These are phyloP conservation scores for Blepharisma undulans DNA, from an alignment of 169 alveolate genomes.

Conservation along the genomic window DNA sequence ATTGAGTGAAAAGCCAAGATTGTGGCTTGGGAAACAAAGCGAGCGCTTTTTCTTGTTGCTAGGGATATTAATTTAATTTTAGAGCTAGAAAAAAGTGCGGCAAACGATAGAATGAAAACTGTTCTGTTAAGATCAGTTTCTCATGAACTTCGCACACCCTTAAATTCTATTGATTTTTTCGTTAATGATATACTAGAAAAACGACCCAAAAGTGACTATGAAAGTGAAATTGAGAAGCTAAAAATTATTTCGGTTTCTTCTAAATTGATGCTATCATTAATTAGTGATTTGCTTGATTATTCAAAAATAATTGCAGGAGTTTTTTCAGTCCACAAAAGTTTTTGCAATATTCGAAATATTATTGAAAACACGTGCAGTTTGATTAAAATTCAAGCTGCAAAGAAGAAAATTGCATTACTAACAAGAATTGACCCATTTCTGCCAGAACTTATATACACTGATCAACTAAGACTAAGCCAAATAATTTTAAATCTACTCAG, in stretches of 20 bases:
- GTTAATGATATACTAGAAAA: neutral
- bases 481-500: constrained; percentile 1
- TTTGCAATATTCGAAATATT: neutral
- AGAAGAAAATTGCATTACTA: neutral
- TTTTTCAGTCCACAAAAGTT: neutral
- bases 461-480: neutral
- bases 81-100: neutral
- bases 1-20: constrained; percentile 3
- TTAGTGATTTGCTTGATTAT: constrained; percentile 6
- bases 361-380: neutral
- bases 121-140: constrained; percentile 18
- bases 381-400: neutral
- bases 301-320: neutral
- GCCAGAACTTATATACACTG: neutral
- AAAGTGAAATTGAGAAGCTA: neutral
- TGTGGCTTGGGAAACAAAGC: neutral
- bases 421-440: neutral
- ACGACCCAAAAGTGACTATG: neutral
- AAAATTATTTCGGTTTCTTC: neutral
- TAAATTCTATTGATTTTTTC: neutral
- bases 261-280: neutral
- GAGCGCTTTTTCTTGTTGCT: neutral
- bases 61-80: neutral
- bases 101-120: neutral
- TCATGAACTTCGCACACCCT: constrained; percentile 27